A percentile compares a stretch with the other conserved stretches of the same genome.
These are phyloP conservation scores for Fusarium lyarnte DNA, from an alignment of 2,329 filamentous ascomycete genomes.

Conservation along the genomic window DNA sequence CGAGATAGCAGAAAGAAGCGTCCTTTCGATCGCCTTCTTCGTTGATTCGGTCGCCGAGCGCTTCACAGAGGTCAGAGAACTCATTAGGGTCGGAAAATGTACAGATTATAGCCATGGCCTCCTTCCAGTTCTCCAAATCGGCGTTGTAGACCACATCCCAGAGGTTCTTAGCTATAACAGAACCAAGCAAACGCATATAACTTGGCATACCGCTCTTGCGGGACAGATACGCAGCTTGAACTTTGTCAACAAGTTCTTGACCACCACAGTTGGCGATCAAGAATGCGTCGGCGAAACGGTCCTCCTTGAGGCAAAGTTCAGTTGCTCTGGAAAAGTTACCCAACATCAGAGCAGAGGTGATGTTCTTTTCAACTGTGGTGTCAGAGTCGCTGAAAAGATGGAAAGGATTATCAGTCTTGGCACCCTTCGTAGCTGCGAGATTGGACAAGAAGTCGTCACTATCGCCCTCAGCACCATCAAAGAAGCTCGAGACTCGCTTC, in stretches of 20 bases:
- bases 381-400: slow-evolving; percentile 87
- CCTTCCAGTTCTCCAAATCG: slow-evolving; percentile 92
- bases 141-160: slow-evolving; percentile 99
- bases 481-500: slow-evolving; percentile 80
- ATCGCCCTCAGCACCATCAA: slow-evolving; percentile 72
- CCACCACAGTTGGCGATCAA: slow-evolving; percentile 98
- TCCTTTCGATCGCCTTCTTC: slow-evolving; percentile 84
- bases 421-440: slow-evolving; percentile 86
- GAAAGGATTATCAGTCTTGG: slow-evolving; percentile 95
- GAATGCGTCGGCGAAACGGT: slow-evolving; percentile 94
- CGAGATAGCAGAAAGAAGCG: slow-evolving; percentile 95
- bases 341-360: slow-evolving; percentile 88
- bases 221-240: slow-evolving; percentile 89
- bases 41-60: slow-evolving; percentile 88
- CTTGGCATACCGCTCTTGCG: slow-evolving; percentile 85
- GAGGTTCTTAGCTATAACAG: slow-evolving; percentile 93
- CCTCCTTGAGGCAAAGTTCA: slow-evolving; percentile 86
- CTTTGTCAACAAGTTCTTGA: slow-evolving; percentile 92
- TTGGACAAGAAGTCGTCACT: slow-evolving; percentile 88
- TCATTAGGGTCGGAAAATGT: slow-evolving; percentile 92
- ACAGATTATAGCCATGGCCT: slow-evolving; percentile 94
- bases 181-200: slow-evolving; percentile 89
- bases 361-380: slow-evolving; percentile 81
- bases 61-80: slow-evolving; percentile 94
- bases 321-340: slow-evolving; percentile 92